phyloP scores from a whole-genome alignment of 2,329 filamentous ascomycete genomes.

The Cryphonectria japonica region DNA sequence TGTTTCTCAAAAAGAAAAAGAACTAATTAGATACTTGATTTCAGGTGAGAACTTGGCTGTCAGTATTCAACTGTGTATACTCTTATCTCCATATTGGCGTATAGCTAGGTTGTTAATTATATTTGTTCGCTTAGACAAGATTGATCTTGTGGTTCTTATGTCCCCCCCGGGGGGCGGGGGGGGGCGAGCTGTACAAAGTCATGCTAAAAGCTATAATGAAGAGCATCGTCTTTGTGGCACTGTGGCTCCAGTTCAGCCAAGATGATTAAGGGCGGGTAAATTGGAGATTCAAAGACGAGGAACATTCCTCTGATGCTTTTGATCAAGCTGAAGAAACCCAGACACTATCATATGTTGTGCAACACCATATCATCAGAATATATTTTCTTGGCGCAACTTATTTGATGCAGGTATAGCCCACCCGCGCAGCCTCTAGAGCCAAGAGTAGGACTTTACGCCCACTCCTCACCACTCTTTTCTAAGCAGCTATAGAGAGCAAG shows the following conservation, averaged over 20 bases:
- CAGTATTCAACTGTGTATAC: no score
- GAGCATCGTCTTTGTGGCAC: not conserved
- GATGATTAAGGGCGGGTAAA: not conserved
- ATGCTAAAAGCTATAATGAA: not conserved
- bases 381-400: not conserved
- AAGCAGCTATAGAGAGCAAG: no score
- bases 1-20: no score
- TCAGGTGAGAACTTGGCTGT: no score
- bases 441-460: not conserved
- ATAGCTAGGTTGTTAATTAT: no score
- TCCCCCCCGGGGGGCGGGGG: no score
- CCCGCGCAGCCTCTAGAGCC: not conserved
- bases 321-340: not conserved
- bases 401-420: not conserved
- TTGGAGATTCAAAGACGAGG: not conserved
- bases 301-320: not conserved
- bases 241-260: not conserved
- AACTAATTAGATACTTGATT: no score
- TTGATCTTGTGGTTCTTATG: no score
- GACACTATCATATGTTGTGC: not conserved
- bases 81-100: no score
- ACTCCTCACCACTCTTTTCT: not conserved
- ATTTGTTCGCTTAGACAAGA: no score
- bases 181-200: no score
- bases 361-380: not conserved